These are phyloP conservation scores for Ustilago cynodontis DNA, from an alignment of 1,284 basidiomycete species.

Conservation along the genomic window DNA sequence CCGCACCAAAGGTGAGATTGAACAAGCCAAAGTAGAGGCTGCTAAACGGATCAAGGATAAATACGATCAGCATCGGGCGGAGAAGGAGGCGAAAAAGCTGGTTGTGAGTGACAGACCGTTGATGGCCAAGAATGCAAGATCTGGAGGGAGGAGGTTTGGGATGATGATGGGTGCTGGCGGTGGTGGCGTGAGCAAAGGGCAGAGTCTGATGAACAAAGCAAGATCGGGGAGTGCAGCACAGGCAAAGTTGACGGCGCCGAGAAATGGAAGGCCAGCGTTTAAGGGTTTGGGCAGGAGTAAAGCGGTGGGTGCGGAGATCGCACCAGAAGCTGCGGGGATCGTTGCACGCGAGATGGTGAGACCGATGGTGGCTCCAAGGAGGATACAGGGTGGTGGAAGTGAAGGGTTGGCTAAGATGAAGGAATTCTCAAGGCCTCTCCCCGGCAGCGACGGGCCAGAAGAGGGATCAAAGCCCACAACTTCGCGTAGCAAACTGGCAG, in stretches of 20 bases:
- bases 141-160: constrained; percentile 24
- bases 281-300: constrained; percentile 33
- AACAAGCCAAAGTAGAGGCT: constrained; percentile 53
- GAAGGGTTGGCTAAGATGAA: constrained; percentile 27
- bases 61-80: constrained; percentile 58
- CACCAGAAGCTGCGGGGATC: constrained; percentile 23
- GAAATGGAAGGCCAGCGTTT: constrained; percentile 7
- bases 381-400: constrained; percentile 24
- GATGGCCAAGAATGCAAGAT: constrained; percentile 21
- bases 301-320: constrained; percentile 31
- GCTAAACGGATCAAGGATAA: constrained; percentile 58
- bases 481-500: constrained; percentile 4
- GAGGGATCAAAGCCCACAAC: constrained; percentile 2
- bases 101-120: constrained; percentile 52
- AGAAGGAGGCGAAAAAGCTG: constrained; percentile 58
- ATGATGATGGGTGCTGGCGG: constrained; percentile 1
- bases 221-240: constrained; percentile 33
- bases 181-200: constrained; percentile 39
- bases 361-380: constrained; percentile 49
- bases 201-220: constrained; percentile 51
- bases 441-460: constrained; percentile 4
- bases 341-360: constrained; percentile 10
- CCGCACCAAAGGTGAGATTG: constrained; percentile 51
- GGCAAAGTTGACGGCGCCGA: constrained; percentile 39
- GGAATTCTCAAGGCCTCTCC: constrained; percentile 20